Base-by-base conservation (phyloP, 805 yeast genomes). In the Barnettozyma botsteinii region DNA sequence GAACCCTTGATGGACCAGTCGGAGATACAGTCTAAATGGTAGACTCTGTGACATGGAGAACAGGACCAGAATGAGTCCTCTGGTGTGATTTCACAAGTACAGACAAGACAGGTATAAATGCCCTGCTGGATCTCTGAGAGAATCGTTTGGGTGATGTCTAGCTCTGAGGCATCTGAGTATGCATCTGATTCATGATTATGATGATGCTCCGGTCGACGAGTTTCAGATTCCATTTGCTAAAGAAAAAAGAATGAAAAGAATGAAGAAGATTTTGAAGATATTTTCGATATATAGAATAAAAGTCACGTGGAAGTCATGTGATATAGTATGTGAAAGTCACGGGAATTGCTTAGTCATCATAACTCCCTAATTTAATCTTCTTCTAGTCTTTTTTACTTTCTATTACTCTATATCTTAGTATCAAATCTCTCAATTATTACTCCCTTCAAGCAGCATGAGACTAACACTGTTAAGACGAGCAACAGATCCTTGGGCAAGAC, bases 1-100 rank as follows among this genome's bases (percentile, higher is more conserved):
- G 84, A 75, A 5, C 89, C 89, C 45, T 84, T 70, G 19, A 65
- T 59, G 3, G 96, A 91, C 98, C 98, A 93, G 48, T 81, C 86
- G 36, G 74, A 65, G 33, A 88, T 82, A 64, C 98, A 91, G 12
- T 77, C 79, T 33, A 87, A 66, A 57, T 91, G 96, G 56, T 86
- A 91, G 1, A 84, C 95, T 43, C 97, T 67, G 55, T 65, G 82
- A 57, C 98, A 91, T 21, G 69, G 65, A 7, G 62, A 59, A 58
- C 98, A 91, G 7, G 87, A 73, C 93, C 95, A 93, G 39, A 88
- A 69, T 33, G 69, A 64, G 18, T 88, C 78, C 11, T 67, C 62
- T 4, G 75, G 68, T 37, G 79, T 85, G 44, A 91, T 72, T 47
- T 86, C 91, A 27, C 84, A 80, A 0, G 95, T 85, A 61, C 98